Conservation (phyloP, 2,329 filamentous ascomycete species). For the Anthostomella pinea region DNA sequence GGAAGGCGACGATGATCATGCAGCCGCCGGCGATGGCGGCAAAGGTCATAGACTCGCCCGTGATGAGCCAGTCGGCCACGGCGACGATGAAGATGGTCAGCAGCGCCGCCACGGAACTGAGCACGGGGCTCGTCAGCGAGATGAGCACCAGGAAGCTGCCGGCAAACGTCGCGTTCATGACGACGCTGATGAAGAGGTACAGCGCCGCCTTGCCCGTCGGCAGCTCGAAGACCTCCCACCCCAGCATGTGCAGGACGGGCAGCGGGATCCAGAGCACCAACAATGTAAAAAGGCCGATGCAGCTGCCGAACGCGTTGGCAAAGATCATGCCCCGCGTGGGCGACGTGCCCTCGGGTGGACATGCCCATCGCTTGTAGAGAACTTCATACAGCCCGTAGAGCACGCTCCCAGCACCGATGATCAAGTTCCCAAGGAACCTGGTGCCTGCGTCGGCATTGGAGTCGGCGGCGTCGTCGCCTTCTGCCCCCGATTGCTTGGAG, state of each 20-base stretch:
- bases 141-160: constrained; percentile 93
- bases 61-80: constrained; percentile 83
- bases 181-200: constrained; percentile 75
- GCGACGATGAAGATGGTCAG: constrained; percentile 97
- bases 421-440: constrained; percentile 78
- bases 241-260: constrained; percentile 74
- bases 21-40: constrained; percentile 79
- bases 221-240: constrained; percentile 78
- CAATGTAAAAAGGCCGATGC: constrained; percentile 85
- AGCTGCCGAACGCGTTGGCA: constrained; percentile 84
- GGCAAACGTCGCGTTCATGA: constrained; percentile 89
- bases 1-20: constrained; percentile 84
- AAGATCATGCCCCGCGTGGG: constrained; percentile 93
- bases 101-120: constrained; percentile 88
- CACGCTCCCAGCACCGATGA: constrained; percentile 88
- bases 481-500: constrained; percentile 48
- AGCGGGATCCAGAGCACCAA: constrained; percentile 88
- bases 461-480: constrained; percentile 37
- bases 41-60: constrained; percentile 69
- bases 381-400: constrained; percentile 98
- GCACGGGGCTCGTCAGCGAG: constrained; percentile 84
- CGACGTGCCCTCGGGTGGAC: constrained; percentile 83
- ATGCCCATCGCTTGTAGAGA: constrained; percentile 89
- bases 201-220: constrained; percentile 75
- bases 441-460: constrained; percentile 48